Base-by-base conservation (phyloP, 805 yeast species). In the Cyberlindnera nakhonratchasimensis region DNA sequence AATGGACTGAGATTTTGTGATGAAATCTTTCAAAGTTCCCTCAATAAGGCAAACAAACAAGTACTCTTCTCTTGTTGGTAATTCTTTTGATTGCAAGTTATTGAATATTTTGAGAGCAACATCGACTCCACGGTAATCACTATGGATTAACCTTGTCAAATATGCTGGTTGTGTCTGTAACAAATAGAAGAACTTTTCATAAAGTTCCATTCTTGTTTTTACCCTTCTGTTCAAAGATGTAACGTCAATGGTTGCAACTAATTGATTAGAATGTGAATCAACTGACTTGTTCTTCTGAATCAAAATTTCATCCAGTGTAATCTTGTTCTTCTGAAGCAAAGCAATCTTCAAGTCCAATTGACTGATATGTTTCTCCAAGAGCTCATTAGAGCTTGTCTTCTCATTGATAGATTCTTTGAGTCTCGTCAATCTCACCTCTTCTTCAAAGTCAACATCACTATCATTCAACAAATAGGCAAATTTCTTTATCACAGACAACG, bases 81-180 rank as follows among this genome's bases (percentile, higher is more conserved):
- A 51, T 22, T 65, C 60, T 29, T 44, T 47, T n/a, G 54, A 39
- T 33, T 53, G 52, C 22, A 54, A 37, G 46, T 53, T 50, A 34
- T 46, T 47, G 38, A 57, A 53, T 18, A 61, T 50, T 41, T 56
- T 55, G 34, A 55, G 38, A 1, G 57, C 59, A 40, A 58, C 36
- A 35, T 56, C 58, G 34, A 49, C 51, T 34, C 61, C 62, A 37
- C 58, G 52, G 29, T 48, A 50, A 29, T 65, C 62, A 9, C 61
- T 53, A 13, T 66, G 60, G 42, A 79, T 75, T 26, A 87, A 61
- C 12, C 78, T 64, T 2, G 80, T 70, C 57, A 90, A 71, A 55
- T 91, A 91, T 1, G 62, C 59, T 0, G 96, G 86, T 54, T 86
- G 87, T 0, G 95, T 85, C 59, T 93, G 98, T 33, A 93, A 62